Percentiles rank a stretch among this genome's conserved stretches.
These are phyloP conservation scores for Dendrobium nobile DNA, from an alignment of 106 monocot species.

Conservation along the genomic window DNA sequence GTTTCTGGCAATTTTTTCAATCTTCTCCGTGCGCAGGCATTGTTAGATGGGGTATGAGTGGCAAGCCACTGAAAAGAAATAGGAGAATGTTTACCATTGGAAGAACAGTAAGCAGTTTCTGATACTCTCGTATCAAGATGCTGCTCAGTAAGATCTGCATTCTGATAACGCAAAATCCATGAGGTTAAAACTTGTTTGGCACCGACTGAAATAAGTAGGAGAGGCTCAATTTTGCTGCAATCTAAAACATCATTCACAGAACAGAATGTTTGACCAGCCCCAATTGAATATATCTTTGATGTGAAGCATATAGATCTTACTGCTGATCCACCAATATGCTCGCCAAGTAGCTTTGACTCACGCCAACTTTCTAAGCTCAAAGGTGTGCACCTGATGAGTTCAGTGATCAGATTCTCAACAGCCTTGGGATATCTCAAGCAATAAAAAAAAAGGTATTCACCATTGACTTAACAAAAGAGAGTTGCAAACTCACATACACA, in stretches of 20 bases:
- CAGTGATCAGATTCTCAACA: background rate
- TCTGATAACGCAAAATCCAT: constrained; percentile 57
- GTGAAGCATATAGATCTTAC: constrained; percentile 78
- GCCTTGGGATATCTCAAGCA: background rate
- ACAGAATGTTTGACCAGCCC: constrained; percentile 17
- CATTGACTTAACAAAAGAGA: background rate
- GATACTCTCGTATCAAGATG: constrained; percentile 7
- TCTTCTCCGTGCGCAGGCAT: constrained; percentile 16
- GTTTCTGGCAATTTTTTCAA: constrained; percentile 6
- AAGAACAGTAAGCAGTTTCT: constrained; percentile 5
- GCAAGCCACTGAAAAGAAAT: constrained; percentile 86
- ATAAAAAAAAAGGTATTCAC: background rate
- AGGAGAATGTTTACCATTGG: constrained; percentile 15
- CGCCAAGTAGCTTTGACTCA: constrained; percentile 74
- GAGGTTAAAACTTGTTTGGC: constrained; percentile 93
- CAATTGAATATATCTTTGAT: constrained; percentile 34
- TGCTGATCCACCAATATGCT: constrained; percentile 97
- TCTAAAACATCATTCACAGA: constrained; percentile 15
- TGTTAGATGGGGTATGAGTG: constrained; percentile 60
- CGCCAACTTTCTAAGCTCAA: constrained; percentile 39
- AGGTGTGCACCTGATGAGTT: constrained; percentile 32
- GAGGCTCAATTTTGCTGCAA: constrained; percentile 16
- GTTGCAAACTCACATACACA: background rate
- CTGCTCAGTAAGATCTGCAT: constrained; percentile 2
- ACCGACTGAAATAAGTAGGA: constrained; percentile 79